Conservation (phyloP, 208 protist species). For the Leptomonas pyrrhocoris region DNA sequence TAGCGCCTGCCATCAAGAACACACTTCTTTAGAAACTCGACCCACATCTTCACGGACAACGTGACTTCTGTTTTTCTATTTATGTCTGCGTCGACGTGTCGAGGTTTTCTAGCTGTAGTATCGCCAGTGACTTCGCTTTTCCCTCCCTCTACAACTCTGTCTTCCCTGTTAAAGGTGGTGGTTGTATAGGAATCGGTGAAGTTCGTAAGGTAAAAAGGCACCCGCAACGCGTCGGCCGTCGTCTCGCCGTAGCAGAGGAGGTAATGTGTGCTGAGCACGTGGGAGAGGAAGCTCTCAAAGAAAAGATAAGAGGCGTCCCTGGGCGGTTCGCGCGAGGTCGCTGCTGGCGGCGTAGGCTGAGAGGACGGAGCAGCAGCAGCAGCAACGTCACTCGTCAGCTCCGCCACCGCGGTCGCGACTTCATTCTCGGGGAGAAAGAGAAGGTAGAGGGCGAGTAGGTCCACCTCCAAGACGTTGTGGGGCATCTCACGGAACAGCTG, state of each 20-base stretch:
- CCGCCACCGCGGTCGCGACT: neutral
- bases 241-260: constrained; percentile 33
- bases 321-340: neutral
- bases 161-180: neutral
- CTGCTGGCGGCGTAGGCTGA: neutral
- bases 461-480: constrained; percentile 8
- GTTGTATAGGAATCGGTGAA: too few relatives aligned
- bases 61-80: neutral
- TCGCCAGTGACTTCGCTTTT: neutral
- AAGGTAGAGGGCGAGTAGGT: constrained; percentile 23
- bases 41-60: neutral
- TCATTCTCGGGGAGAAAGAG: constrained; percentile 17
- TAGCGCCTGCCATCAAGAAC: constrained; percentile 11
- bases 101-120: too few relatives aligned
- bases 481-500: constrained; percentile 18
- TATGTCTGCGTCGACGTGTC: neutral
- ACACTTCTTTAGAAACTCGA: neutral
- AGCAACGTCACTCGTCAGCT: neutral
- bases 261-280: constrained; percentile 21
- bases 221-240: constrained; percentile 5
- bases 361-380: neutral
- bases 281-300: constrained; percentile 17
- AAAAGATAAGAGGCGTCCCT: neutral
- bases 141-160: neutral
- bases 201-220: constrained; percentile 22